These are phyloP conservation scores for Flaveria ramosissima DNA, from an alignment of 129 eudicot species.

Conservation along the genomic window DNA sequence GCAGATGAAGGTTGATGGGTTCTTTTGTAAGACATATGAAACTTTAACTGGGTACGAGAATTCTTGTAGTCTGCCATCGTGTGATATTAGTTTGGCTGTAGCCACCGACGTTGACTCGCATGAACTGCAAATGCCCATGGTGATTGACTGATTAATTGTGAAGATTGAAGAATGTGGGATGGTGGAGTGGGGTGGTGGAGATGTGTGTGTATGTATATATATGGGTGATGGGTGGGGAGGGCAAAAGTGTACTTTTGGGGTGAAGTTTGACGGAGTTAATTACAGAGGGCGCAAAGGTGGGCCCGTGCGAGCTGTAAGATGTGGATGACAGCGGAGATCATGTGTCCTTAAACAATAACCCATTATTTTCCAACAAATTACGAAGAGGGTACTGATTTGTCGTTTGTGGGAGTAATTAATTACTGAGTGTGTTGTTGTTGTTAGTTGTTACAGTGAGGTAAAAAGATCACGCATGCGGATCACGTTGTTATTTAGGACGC, in stretches of 20 bases:
- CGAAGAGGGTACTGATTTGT: slow-evolving; percentile 30
- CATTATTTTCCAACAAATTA: slow-evolving; percentile 22
- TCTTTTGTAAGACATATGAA: slow-evolving; percentile 56
- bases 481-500: not conserved
- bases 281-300: slow-evolving; percentile 34
- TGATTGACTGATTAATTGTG: not conserved
- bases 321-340: slow-evolving; percentile 44
- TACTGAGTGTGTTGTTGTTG: no score
- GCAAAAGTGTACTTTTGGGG: slow-evolving; percentile 20
- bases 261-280: slow-evolving; percentile 8
- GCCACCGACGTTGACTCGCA: slow-evolving; percentile 60
- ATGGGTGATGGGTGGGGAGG: slow-evolving; percentile 28
- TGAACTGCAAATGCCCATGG: slow-evolving; percentile 84
- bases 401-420: not conserved
- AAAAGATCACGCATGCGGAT: not conserved
- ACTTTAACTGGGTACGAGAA: slow-evolving; percentile 76
- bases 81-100: slow-evolving; percentile 69
- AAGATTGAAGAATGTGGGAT: not conserved
- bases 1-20: slow-evolving; percentile 70
- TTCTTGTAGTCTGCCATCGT: slow-evolving; percentile 78
- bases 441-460: no score
- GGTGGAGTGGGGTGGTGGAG: no score
- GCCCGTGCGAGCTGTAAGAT: slow-evolving; percentile 42
- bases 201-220: slow-evolving; percentile 21
- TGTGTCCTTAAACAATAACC: slow-evolving; percentile 38